phyloP scores from a whole-genome alignment of 371 early-diverging fungal genomes.

The Mortierella sp. region DNA sequence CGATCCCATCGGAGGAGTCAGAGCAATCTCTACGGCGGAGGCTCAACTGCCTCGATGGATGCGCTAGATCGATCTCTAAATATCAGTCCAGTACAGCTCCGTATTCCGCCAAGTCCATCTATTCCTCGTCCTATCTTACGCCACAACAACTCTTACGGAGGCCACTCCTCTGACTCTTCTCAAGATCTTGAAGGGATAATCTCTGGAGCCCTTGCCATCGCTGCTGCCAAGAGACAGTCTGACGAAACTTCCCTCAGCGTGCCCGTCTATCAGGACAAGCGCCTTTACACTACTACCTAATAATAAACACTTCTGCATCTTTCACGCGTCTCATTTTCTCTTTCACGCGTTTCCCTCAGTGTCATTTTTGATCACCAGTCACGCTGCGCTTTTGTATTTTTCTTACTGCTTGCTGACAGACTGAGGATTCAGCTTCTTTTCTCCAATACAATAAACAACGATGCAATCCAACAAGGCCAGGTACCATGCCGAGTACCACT shows the following conservation, averaged over 20 bases:
- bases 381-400: not conserved
- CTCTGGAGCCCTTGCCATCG: slow-evolving; percentile 7
- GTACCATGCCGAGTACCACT: slow-evolving; percentile 52
- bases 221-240: slow-evolving; percentile 7
- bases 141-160: not conserved
- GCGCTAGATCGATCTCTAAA: not conserved
- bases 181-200: slow-evolving; percentile 5
- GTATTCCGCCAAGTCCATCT: not conserved
- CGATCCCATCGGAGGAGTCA: slow-evolving; percentile 10
- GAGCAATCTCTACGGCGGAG: not conserved
- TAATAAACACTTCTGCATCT: not conserved
- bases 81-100: not conserved
- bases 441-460: slow-evolving; percentile 9
- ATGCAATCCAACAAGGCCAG: slow-evolving; percentile 11
- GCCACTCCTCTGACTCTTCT: not conserved
- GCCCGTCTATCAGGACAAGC: not conserved
- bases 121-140: slow-evolving; percentile 5
- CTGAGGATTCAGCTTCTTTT: not conserved
- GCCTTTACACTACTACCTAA: not conserved
- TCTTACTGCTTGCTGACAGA: not conserved
- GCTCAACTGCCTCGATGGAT: slow-evolving; percentile 3
- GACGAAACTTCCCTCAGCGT: not conserved
- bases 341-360: not conserved
- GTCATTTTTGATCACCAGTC: not conserved
- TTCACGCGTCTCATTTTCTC: not conserved